phyloP scores from a whole-genome alignment of 2,329 filamentous ascomycete genomes.

The Alternaria arborescens region DNA sequence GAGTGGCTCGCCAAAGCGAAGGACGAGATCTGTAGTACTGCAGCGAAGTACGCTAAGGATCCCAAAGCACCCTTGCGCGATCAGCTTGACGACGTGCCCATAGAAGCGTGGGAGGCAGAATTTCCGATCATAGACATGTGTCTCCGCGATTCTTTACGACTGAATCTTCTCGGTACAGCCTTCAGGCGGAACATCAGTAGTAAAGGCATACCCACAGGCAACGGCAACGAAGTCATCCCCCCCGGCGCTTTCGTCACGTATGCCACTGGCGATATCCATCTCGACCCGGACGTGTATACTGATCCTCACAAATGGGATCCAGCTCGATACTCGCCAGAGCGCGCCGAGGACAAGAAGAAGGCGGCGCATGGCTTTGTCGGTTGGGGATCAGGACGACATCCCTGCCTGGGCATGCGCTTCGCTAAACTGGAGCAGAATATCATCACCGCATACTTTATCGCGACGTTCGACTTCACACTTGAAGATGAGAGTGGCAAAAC shows the following conservation, averaged over 20 bases:
- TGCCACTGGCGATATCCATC: conserved; percentile 59
- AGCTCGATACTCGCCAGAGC: conserved; percentile 56
- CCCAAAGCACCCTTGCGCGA: conserved; percentile 45
- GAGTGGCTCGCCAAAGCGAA: conserved; percentile 58
- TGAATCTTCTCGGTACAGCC: conserved; percentile 58
- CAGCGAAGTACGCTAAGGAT: conserved; percentile 55
- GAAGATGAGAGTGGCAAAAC: conserved; percentile 52
- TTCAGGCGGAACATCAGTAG: conserved; percentile 63
- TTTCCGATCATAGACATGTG: conserved; percentile 63
- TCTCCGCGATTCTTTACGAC: conserved; percentile 63
- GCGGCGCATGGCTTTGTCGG: conserved; percentile 45
- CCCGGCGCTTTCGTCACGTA: conserved; percentile 58
- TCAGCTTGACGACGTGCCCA: conserved; percentile 55
- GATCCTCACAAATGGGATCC: conserved; percentile 63
- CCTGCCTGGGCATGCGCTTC: conserved; percentile 57
- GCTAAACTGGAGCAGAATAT: conserved; percentile 64
- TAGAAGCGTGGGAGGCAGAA: conserved; percentile 65
- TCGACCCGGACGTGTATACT: conserved; percentile 59
- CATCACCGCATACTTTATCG: conserved; percentile 60
- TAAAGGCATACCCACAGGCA: conserved; percentile 56
- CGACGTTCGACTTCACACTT: conserved; percentile 59
- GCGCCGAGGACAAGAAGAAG: conserved; percentile 59
- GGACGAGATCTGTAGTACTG: conserved; percentile 58
- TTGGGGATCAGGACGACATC: conserved; percentile 54
- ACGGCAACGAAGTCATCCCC: conserved; percentile 60